A percentile compares a stretch with the other conserved stretches of the same genome.
These are phyloP conservation scores for Colletotrichum liriopes DNA, from an alignment of 2,329 filamentous ascomycete genomes.

Conservation along the genomic window DNA sequence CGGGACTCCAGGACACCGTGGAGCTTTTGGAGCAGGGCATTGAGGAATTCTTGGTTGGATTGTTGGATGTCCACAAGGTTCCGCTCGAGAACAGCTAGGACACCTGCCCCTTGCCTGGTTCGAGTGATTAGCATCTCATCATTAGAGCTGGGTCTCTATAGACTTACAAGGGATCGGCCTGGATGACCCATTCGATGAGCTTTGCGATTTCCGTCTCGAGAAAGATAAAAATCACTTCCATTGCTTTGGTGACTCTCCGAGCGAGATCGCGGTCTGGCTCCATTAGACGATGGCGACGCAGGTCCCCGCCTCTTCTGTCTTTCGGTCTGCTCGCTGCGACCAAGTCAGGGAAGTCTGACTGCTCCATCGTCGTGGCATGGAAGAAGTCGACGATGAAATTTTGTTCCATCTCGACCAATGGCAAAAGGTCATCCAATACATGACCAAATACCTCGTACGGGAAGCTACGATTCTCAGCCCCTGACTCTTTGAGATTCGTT, in stretches of 20 bases:
- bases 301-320: constrained; percentile 79
- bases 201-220: constrained; percentile 84
- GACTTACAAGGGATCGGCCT: constrained; percentile 84
- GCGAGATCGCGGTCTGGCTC: constrained; percentile 91
- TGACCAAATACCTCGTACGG: constrained; percentile 87
- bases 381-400: constrained; percentile 99
- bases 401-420: constrained; percentile 91
- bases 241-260: constrained; percentile 85
- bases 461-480: constrained; percentile 76
- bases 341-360: constrained; percentile 86
- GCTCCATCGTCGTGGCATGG: constrained; percentile 89
- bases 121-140: constrained; percentile 38
- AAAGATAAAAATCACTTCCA: constrained; percentile 91
- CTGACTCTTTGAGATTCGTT: constrained; percentile 69
- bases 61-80: constrained; percentile 86
- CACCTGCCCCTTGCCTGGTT: constrained; percentile 86
- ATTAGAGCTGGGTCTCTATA: neutral
- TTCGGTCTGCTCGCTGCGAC: constrained; percentile 77
- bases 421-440: constrained; percentile 85
- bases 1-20: constrained; percentile 81
- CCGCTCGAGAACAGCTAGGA: constrained; percentile 85
- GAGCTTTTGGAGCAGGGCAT: constrained; percentile 83
- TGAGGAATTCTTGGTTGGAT: constrained; percentile 93
- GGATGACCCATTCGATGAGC: constrained; percentile 87
- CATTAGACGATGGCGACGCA: constrained; percentile 82